phyloP scores from a whole-genome alignment of 2,329 filamentous ascomycete species.

The Mycogone perniciosa region DNA sequence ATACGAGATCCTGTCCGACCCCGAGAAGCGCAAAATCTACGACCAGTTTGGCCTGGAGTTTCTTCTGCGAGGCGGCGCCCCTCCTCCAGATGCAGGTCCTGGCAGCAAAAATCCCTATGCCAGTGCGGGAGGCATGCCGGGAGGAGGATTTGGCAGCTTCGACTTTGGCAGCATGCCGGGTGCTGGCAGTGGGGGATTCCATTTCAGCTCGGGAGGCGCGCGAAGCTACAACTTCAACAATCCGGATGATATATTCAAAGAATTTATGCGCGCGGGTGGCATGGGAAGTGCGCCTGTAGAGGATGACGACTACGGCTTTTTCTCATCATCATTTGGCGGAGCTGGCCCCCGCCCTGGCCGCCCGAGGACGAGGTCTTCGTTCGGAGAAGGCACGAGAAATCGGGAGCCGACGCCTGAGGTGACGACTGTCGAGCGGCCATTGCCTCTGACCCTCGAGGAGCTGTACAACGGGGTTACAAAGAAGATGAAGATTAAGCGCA shows the following conservation, averaged over 20 bases:
- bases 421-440: constrained; percentile 78
- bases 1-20: constrained; percentile 95
- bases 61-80: constrained; percentile 70
- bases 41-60: constrained; percentile 94
- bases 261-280: constrained; percentile 62
- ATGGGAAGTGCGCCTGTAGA: constrained; percentile 32
- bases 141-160: constrained; percentile 48
- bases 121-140: constrained; percentile 49
- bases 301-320: constrained; percentile 46
- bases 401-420: constrained; percentile 65
- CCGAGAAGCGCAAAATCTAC: constrained; percentile 92
- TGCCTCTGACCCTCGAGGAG: constrained; percentile 81
- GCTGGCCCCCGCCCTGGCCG: constrained; percentile 31
- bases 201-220: constrained; percentile 52
- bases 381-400: constrained; percentile 27
- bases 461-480: constrained; percentile 81
- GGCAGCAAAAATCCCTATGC: constrained; percentile 55
- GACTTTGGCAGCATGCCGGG: constrained; percentile 45
- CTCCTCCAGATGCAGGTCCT: constrained; percentile 54
- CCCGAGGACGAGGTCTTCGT: constrained; percentile 36
- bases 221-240: constrained; percentile 76
- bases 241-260: constrained; percentile 75
- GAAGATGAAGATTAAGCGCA: constrained; percentile 97
- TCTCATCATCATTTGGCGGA: constrained; percentile 39
- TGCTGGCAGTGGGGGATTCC: constrained; percentile 52